Base-by-base conservation (phyloP, 805 yeast species). In the Candida takata region DNA sequence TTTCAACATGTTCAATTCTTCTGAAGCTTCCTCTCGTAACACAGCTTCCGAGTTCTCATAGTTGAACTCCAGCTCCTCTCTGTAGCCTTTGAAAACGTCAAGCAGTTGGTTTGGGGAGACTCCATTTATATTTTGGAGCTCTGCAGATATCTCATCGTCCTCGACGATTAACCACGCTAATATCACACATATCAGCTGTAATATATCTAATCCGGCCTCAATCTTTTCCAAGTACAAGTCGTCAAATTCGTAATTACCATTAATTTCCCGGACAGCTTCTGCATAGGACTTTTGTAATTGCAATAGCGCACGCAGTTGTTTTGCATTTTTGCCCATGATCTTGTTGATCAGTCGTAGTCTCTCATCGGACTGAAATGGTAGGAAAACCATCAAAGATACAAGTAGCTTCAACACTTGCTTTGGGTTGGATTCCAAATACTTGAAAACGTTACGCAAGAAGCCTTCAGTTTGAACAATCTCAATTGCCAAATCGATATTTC, bases 281-380 rank as follows among this genome's bases (percentile, higher is more conserved):
- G 28, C 35, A 6, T 33, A 29, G 10, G 25, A 34, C 0, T 17
- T 2, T 12, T 40, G 44, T 6, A 41, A 11, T 3, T 36, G 35
- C 18, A 37, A 9, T 8, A 48, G 13, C 6, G 20, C 24, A 16
- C 34, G 41, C 6, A 50, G n/a, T 18, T 41, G 35, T 19, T 48
- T 43, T 3, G 20, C 33, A 20, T 43, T 29, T 18, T 49, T 49
- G 9, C 27, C 10, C 30, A 41, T 25, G 2, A 50, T 18, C 28
- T 44, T 48, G 18, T 45, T 47, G 11, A 50, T 39, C 24, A 50
- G 42, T 34, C 55, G 36, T n/a, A 48, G 21, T 34, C 55, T 38
- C 27, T 50, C 50, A 23, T 40, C 40, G 1, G 53, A 48, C 3
- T 42, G 44, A 30, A 43, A 47, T 9, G 55, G 51, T 15, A 50